phyloP scores from a whole-genome alignment of 2,329 filamentous ascomycete genomes.

The Pyricularia sp. region DNA sequence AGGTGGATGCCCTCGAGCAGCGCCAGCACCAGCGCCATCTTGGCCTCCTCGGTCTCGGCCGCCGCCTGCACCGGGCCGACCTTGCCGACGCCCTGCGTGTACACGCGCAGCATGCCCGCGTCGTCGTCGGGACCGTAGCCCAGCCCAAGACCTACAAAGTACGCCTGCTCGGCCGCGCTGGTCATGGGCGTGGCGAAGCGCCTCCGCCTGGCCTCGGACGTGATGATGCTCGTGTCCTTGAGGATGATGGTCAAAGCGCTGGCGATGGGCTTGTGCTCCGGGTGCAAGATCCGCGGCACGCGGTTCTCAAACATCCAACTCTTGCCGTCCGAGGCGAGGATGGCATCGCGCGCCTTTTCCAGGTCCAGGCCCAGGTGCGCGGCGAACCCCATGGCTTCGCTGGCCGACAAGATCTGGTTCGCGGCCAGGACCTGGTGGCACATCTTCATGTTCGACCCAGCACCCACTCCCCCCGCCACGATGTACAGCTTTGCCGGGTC shows the following conservation, averaged over 20 bases:
- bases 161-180: constrained; percentile 50
- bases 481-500: constrained; percentile 48
- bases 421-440: constrained; percentile 50
- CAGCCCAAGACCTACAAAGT: constrained; percentile 43
- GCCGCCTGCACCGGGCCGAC: constrained; percentile 16
- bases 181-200: constrained; percentile 49
- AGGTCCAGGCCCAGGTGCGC: constrained; percentile 39
- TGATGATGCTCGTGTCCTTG: constrained; percentile 55
- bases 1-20: constrained; percentile 31
- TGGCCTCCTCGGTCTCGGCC: constrained; percentile 20
- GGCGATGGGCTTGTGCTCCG: constrained; percentile 37
- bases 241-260: constrained; percentile 47
- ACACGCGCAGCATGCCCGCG: constrained; percentile 28
- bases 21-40: constrained; percentile 22
- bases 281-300: constrained; percentile 37
- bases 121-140: constrained; percentile 38
- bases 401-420: constrained; percentile 47
- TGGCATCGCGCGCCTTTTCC: constrained; percentile 24
- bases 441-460: constrained; percentile 49
- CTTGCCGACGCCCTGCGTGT: constrained; percentile 23
- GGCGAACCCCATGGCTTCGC: constrained; percentile 48
- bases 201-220: constrained; percentile 44
- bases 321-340: constrained; percentile 35
- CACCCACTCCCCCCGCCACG: constrained; percentile 46
- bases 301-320: constrained; percentile 53